A percentile compares a stretch with the other conserved stretches of the same genome.
Evolutionary conservation across 176 grass and related monocot species (phyloP).

Genomic region (Oryza glaberrima): DNA sequence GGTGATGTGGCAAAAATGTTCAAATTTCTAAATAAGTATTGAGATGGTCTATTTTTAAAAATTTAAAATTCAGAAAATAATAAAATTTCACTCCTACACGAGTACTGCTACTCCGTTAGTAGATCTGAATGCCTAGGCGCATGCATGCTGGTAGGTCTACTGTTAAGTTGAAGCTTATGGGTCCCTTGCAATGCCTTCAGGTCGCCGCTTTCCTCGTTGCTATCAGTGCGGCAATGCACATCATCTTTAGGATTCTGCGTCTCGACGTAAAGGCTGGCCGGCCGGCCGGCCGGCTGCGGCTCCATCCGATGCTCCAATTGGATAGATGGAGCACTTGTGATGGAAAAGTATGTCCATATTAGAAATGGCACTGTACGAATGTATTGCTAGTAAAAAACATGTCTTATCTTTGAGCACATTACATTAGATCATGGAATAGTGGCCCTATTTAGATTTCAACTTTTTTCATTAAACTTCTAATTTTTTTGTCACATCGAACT

Average conservation of each 20-base stretch:
- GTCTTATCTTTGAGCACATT: background rate
- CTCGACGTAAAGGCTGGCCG: background rate
- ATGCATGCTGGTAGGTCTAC: background rate
- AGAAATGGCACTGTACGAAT: constrained; percentile 1
- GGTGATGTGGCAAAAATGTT: no score
- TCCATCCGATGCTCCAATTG: background rate
- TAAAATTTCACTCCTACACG: no score
- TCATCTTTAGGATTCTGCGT: background rate
- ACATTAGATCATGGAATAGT: no score
- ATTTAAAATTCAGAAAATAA: no score
- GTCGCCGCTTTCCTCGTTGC: background rate
- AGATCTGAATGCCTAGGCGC: background rate
- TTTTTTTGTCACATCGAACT: no score
- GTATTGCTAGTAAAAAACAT: background rate
- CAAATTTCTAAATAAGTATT: no score
- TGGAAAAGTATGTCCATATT: background rate
- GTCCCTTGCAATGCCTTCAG: background rate
- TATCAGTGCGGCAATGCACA: background rate
- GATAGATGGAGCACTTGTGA: background rate
- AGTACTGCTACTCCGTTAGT: no score
- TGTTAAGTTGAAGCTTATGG: background rate
- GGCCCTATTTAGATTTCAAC: no score
- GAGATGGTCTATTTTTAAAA: no score
- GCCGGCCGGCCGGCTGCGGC: background rate
- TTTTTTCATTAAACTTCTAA: no score